These are phyloP conservation scores for Penicillium paxilli DNA, from an alignment of 495 filamentous ascomycete genomes.

Conservation along the genomic window DNA sequence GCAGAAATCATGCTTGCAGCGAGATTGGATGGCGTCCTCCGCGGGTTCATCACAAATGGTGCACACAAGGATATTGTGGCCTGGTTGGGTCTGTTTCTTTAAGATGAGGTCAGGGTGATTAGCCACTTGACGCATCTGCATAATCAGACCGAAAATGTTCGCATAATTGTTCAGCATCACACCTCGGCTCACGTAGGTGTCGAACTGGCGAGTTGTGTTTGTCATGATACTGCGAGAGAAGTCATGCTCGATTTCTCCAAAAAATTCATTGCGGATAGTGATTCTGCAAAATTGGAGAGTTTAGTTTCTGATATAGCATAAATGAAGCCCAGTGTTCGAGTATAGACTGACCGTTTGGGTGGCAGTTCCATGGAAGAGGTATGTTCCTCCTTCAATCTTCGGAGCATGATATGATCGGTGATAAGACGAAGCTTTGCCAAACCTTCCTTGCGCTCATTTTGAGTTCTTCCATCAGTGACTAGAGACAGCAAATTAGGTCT, in stretches of 20 bases:
- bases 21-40: conserved; percentile 88
- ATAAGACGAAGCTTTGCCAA: conserved; percentile 80
- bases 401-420: conserved; percentile 89
- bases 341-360: conserved; percentile 87
- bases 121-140: conserved; percentile 96
- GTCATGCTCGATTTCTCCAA: conserved; percentile 91
- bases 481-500: not conserved
- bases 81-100: conserved; percentile 79
- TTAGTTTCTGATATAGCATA: not conserved
- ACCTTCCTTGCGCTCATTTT: conserved; percentile 58
- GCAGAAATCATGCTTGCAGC: conserved; percentile 94
- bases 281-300: conserved; percentile 40
- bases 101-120: conserved; percentile 94
- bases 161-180: conserved; percentile 97
- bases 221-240: conserved; percentile 96
- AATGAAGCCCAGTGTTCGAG: too few species aligned
- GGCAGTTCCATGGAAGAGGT: conserved; percentile 93
- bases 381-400: conserved; percentile 88
- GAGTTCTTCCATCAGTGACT: conserved; percentile 53
- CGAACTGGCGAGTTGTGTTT: conserved; percentile 80
- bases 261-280: conserved; percentile 87
- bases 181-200: conserved; percentile 91
- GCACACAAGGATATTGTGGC: conserved; percentile 89
- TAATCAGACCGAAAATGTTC: conserved; percentile 78
- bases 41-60: conserved; percentile 93